Percentiles rank a stretch among this genome's conserved stretches.
Evolutionary conservation across 1,284 basidiomycete species (phyloP).

Genomic region (Malassezia vespertilionis): DNA sequence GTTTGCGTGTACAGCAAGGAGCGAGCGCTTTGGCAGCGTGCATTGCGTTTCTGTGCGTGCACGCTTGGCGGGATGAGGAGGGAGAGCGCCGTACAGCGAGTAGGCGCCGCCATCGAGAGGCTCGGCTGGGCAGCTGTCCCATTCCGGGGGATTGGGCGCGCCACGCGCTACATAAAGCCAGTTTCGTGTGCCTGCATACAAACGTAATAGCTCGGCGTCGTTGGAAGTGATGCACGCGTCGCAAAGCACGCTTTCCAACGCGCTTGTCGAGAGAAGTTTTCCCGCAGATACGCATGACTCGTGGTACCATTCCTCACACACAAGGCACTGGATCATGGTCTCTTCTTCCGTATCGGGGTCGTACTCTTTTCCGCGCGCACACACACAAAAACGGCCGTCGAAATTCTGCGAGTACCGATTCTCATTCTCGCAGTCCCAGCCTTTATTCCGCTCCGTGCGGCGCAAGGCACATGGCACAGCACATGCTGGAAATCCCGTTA

Average conservation of each 20-base stretch:
- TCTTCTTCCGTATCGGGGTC: conserved; percentile 48
- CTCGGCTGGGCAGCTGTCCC: neutral
- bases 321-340: conserved; percentile 48
- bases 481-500: conserved; percentile 16
- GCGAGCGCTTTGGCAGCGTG: neutral
- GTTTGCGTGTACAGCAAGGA: neutral
- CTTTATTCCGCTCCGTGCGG: conserved; percentile 8
- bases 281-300: conserved; percentile 37
- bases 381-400: conserved; percentile 48
- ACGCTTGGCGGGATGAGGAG: neutral
- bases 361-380: conserved; percentile 44
- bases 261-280: conserved; percentile 25
- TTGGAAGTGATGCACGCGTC: conserved; percentile 32
- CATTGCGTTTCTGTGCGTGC: neutral
- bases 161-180: neutral
- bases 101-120: neutral
- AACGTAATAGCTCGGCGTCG: conserved; percentile 20
- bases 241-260: conserved; percentile 41
- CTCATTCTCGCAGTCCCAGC: conserved; percentile 36
- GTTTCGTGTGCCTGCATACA: conserved; percentile 23
- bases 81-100: neutral
- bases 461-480: conserved; percentile 29
- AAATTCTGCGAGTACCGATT: conserved; percentile 48
- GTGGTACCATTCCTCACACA: conserved; percentile 50
- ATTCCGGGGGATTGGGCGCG: too few species aligned